These are phyloP conservation scores for Peronosclerospora sorghi DNA, from an alignment of 352 stramenopile species.

Conservation along the genomic window DNA sequence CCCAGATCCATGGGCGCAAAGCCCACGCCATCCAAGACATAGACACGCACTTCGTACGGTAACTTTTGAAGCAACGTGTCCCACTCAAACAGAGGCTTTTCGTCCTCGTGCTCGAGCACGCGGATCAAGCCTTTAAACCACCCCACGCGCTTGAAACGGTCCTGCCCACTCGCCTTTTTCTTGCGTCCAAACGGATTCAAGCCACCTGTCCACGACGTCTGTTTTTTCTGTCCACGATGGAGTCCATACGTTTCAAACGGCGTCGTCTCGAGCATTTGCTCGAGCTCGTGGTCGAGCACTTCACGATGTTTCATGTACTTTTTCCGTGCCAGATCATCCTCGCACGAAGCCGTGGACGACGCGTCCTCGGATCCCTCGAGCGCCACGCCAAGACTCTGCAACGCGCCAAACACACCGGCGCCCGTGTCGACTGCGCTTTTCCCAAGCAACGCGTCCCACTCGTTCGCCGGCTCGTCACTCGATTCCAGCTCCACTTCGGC, in stretches of 20 bases:
- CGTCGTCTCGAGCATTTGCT: conserved; percentile 67
- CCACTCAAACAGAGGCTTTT: conserved; percentile 66
- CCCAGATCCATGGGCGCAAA: conserved; percentile 83
- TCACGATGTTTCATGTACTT: conserved; percentile 77
- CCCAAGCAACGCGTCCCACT: too few species aligned
- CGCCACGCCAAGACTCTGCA: conserved; percentile 78
- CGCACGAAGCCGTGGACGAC: too few species aligned
- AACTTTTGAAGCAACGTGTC: conserved; percentile 54
- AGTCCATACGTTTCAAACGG: conserved; percentile 86
- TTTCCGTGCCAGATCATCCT: conserved; percentile 51
- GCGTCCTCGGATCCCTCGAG: too few species aligned
- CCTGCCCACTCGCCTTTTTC: conserved; percentile 24
- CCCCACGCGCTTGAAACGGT: conserved; percentile 71
- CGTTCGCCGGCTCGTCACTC: conserved; percentile 39
- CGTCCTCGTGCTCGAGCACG: conserved; percentile 73
- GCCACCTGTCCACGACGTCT: conserved; percentile 52
- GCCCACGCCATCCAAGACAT: conserved; percentile 76
- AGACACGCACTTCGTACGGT: conserved; percentile 80
- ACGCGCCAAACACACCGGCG: conserved; percentile 73
- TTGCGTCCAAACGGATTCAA: conserved; percentile 67
- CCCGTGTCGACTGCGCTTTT: conserved; percentile 67
- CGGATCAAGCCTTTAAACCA: conserved; percentile 89
- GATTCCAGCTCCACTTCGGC: conserved; percentile 58
- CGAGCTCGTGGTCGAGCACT: conserved; percentile 53
- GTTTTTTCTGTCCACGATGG: conserved; percentile 70